Evolutionary conservation across 441 rosid species (phyloP).

Genomic region (Populus tomentosa): DNA sequence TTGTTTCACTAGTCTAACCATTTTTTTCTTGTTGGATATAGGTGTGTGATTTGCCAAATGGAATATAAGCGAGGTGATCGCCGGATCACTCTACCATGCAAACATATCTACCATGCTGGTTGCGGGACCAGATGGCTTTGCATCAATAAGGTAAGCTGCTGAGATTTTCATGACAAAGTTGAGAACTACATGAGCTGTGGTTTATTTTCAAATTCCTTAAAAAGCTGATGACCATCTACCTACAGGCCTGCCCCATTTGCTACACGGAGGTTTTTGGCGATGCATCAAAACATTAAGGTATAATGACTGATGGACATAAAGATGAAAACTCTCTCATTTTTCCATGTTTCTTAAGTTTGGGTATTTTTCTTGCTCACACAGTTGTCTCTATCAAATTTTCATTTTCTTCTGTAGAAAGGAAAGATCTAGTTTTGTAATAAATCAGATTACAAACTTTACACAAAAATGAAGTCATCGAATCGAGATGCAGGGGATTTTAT

Average conservation of each 20-base stretch:
- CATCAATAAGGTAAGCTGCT: slow-evolving; percentile 55
- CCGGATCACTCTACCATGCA: slow-evolving; percentile 61
- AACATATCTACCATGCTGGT: slow-evolving; percentile 53
- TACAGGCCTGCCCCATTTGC: no score
- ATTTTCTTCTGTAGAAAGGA: slow-evolving; percentile 20
- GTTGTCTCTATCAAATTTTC: slow-evolving; percentile 26
- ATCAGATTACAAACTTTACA: slow-evolving; percentile 19
- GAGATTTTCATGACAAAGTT: neutral
- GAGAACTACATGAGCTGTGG: neutral
- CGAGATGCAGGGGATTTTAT: slow-evolving; percentile 17
- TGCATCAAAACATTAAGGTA: no score
- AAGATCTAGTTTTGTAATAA: slow-evolving; percentile 32
- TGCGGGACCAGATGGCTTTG: slow-evolving; percentile 70
- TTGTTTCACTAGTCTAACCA: slow-evolving; percentile 7
- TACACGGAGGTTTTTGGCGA: no score
- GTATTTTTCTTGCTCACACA: slow-evolving; percentile 16
- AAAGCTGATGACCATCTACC: slow-evolving; percentile 6
- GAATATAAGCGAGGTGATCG: slow-evolving; percentile 66
- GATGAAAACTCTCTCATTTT: no score
- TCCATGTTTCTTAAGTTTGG: no score
- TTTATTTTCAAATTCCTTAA: neutral
- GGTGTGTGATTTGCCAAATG: slow-evolving; percentile 86
- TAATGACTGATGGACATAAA: no score
- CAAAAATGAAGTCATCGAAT: neutral
- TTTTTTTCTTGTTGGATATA: slow-evolving; percentile 19